Evolutionary conservation across 345 rosid species (phyloP), one percentile per base, ranked within the genome.

Genomic region (Aegle marmelos): DNA sequence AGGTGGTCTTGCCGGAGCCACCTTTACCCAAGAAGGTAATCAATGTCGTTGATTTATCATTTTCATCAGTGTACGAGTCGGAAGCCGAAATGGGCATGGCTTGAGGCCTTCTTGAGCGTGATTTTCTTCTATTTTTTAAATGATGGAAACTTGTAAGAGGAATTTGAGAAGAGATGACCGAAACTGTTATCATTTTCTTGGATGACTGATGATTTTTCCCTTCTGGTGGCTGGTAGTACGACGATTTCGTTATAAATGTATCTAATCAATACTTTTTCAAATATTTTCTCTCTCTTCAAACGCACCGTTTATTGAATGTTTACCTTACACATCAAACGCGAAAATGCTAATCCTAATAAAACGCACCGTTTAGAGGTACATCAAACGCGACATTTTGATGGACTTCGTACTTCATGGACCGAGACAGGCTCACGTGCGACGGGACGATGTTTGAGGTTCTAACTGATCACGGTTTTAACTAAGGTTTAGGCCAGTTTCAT

Each of bases 1-100:
- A 82, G 70, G 91, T 93, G 77, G 98, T 93, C 92, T 93, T 93
- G 75, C 97, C 97, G 76, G 96, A 90, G 24, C 97, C 98, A 78
- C 97, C 98, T 90, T 93, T 93, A 24, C 98, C 99, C 58, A 93
- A 73, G 77, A 93, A 93, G 28, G 96, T 90, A 72, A 95, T 84
- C 82, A 93, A 76, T 82, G 84, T 86, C 9, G 94, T 81, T 21
- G 88, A 75, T 74, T 80, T 78, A 45, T 73, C 79, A 50, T 62
- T 25, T 24, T 58, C 69, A 77, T 22, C 33, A 33, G 72, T 58
- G 58, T 36, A 73, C 76, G 74, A 3, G n/a, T 41, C 45, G 17
- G 87, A 72, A 70, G 88, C 80, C 10, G 88, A 76, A 69, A 72
- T 76, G 72, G 84, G 84, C 73, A 75, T 65, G 78, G 85, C 59